Percentiles rank a stretch among this genome's conserved stretches.
These are phyloP conservation scores for Populus hybrid DNA, from an alignment of 441 rosid genomes.

Conservation along the genomic window DNA sequence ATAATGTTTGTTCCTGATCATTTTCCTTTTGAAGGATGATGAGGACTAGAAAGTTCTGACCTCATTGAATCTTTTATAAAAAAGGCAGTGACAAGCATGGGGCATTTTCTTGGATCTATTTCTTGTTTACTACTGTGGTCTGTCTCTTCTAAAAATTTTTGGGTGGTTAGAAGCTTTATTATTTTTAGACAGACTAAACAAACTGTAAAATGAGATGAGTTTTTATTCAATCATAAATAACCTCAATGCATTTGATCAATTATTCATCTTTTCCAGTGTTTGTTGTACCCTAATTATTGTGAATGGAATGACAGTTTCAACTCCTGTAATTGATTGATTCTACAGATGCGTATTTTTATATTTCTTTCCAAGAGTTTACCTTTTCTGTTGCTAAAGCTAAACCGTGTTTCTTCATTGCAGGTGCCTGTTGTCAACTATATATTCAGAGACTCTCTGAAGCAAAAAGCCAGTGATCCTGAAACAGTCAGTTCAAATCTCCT, in stretches of 20 bases:
- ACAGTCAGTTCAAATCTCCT: constrained; percentile 42
- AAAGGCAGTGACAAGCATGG: neutral
- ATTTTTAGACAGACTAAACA: neutral
- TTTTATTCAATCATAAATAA: neutral
- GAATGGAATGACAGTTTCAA: neutral
- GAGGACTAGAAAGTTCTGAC: neutral
- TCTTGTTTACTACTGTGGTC: neutral
- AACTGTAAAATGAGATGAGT: neutral
- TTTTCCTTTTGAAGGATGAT: neutral
- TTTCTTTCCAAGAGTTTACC: neutral
- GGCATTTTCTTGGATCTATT: neutral
- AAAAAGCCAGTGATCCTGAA: constrained; percentile 76
- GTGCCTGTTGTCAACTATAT: constrained; percentile 64
- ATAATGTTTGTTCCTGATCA: no score
- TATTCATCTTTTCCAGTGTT: neutral
- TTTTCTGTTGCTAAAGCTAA: constrained; percentile 16
- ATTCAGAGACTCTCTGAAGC: constrained; percentile 77
- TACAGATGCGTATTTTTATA: neutral
- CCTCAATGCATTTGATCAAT: neutral
- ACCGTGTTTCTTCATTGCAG: constrained; percentile 35
- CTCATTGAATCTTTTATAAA: neutral
- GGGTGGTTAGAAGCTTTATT: neutral
- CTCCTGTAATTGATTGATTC: neutral
- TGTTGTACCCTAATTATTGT: neutral
- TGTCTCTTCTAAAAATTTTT: neutral